Evolutionary conservation across 2,329 filamentous ascomycete species (phyloP).

Genomic region (Scedosporium dehoogii): DNA sequence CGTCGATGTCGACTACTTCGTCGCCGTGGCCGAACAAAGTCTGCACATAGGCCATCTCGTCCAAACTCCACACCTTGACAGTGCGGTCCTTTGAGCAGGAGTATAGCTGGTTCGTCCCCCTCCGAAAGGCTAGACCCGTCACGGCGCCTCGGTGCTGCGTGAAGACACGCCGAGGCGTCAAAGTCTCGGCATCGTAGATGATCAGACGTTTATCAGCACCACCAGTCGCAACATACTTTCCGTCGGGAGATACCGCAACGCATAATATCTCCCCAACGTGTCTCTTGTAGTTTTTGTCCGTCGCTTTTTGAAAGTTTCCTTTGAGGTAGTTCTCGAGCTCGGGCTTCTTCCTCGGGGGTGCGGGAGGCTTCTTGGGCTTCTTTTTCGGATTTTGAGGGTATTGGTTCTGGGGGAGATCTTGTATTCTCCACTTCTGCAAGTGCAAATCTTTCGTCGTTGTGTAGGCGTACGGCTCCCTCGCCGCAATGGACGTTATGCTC

Average conservation of each 20-base stretch:
- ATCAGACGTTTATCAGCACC: conserved; percentile 77
- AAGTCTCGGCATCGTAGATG: conserved; percentile 72
- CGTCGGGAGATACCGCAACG: conserved; percentile 79
- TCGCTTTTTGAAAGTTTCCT: conserved; percentile 49
- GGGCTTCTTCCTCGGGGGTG: conserved; percentile 51
- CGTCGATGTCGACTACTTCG: conserved; percentile 73
- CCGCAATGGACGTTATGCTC: conserved; percentile 68
- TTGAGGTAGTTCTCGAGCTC: conserved; percentile 53
- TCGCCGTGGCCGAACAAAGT: conserved; percentile 96
- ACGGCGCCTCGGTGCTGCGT: conserved; percentile 86
- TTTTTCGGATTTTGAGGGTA: conserved; percentile 48
- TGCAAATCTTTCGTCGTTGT: conserved; percentile 78
- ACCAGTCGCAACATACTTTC: conserved; percentile 84
- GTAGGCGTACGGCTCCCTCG: conserved; percentile 73
- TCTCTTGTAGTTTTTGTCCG: conserved; percentile 59
- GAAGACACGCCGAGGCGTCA: conserved; percentile 74
- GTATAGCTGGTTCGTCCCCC: conserved; percentile 85
- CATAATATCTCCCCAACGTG: conserved; percentile 74
- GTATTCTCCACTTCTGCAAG: conserved; percentile 83
- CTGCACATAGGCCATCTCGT: conserved; percentile 88
- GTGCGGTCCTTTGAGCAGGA: conserved; percentile 85
- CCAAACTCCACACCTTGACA: conserved; percentile 89
- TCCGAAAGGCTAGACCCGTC: conserved; percentile 73
- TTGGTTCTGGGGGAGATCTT: conserved; percentile 51
- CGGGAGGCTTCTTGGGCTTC: conserved; percentile 47